Evolutionary conservation across 2,329 filamentous ascomycete genomes (phyloP).

Genomic region (Didymella lethalis): DNA sequence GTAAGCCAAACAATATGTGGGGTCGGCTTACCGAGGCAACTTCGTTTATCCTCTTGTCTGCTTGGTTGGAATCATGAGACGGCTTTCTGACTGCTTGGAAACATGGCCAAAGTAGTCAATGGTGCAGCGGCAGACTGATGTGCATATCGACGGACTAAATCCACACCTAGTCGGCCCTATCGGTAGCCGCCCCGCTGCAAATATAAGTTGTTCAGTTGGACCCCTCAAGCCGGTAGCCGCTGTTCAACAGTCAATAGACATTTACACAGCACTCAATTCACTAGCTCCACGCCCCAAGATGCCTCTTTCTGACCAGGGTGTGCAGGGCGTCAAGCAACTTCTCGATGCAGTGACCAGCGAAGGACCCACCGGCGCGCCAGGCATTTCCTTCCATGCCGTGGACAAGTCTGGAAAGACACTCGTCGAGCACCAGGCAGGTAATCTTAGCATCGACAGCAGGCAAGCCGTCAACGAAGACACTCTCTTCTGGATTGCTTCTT

Average conservation of each 20-base stretch:
- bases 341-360: slow-evolving; percentile 40
- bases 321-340: slow-evolving; percentile 48
- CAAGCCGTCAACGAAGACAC: slow-evolving; percentile 67
- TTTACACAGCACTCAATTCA: background rate
- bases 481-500: slow-evolving; percentile 66
- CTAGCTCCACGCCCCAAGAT: slow-evolving; percentile 24
- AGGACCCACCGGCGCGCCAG: slow-evolving; percentile 48
- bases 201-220: slow-evolving; percentile 12
- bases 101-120: background rate
- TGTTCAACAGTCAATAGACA: slow-evolving; percentile 10
- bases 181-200: background rate
- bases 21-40: background rate
- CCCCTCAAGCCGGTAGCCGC: slow-evolving; percentile 4
- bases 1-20: background rate
- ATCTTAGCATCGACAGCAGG: slow-evolving; percentile 47
- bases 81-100: background rate
- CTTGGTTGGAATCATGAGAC: background rate
- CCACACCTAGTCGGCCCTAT: background rate
- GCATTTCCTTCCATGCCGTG: slow-evolving; percentile 56
- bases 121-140: background rate
- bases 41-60: background rate
- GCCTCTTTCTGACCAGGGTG: slow-evolving; percentile 42
- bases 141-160: background rate
- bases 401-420: slow-evolving; percentile 56
- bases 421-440: slow-evolving; percentile 54